Evolutionary conservation across 1,139 yeast species (phyloP).

Genomic region (Diutina ranongensis): DNA sequence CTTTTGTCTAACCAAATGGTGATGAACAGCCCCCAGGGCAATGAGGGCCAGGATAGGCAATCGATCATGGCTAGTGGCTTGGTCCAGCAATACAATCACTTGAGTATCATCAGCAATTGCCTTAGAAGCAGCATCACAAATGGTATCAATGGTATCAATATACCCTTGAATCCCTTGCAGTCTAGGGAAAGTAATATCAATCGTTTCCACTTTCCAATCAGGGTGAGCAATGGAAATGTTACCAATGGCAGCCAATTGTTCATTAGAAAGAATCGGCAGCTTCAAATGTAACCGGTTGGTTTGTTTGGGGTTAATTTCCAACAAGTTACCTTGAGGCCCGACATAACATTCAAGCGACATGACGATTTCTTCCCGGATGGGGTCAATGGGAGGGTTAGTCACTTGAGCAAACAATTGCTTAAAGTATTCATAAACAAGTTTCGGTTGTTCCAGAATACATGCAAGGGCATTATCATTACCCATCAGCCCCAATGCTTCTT

Average conservation of each 20-base stretch:
- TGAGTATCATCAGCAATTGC: slow-evolving; percentile 72
- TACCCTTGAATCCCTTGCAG: slow-evolving; percentile 80
- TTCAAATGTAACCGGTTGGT: slow-evolving; percentile 77
- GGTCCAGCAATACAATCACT: slow-evolving; percentile 69
- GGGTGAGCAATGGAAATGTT: slow-evolving; percentile 70
- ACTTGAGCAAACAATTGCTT: slow-evolving; percentile 97
- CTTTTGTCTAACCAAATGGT: slow-evolving; percentile 89
- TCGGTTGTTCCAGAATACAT: slow-evolving; percentile 88
- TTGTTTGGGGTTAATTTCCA: slow-evolving; percentile 87
- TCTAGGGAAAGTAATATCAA: slow-evolving; percentile 86
- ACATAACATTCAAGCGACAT: slow-evolving; percentile 95
- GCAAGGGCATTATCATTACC: slow-evolving; percentile 98
- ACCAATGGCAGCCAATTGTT: slow-evolving; percentile 64
- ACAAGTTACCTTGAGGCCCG: slow-evolving; percentile 93
- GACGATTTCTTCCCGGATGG: slow-evolving; percentile 91
- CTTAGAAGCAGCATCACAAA: slow-evolving; percentile 78
- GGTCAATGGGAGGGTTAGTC: slow-evolving; percentile 97
- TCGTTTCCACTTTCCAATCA: slow-evolving; percentile 68
- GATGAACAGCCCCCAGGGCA: slow-evolving; percentile 97
- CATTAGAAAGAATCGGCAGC: slow-evolving; percentile 70
- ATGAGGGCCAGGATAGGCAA: slow-evolving; percentile 81
- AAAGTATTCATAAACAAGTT: slow-evolving; percentile 83
- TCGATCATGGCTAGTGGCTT: slow-evolving; percentile 44
- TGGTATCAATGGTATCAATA: slow-evolving; percentile 71
- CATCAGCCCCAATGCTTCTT: slow-evolving; percentile 96